Percentiles rank a stretch among this genome's conserved stretches.
Evolutionary conservation across 169 alveolate species (phyloP).

Genomic region (Eimeria necatrix): DNA sequence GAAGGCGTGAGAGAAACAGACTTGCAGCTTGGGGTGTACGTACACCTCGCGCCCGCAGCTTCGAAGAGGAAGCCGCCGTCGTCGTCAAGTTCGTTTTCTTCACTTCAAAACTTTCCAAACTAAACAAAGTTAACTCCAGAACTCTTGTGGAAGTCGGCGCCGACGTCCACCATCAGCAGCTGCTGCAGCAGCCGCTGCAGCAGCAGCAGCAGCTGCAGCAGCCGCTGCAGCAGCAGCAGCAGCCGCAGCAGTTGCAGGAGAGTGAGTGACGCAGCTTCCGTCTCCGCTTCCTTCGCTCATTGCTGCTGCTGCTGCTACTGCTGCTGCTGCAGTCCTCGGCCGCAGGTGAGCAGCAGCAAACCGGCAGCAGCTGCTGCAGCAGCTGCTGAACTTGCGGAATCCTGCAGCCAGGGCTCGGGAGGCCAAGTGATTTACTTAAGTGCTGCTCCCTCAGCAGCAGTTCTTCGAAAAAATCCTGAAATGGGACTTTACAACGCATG

Average conservation of each 20-base stretch:
- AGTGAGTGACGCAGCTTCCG: not conserved
- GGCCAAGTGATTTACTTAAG: slow-evolving; percentile 40
- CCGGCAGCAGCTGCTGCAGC: not conserved
- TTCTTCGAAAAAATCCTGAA: not conserved
- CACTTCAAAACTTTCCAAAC: not conserved
- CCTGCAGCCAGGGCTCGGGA: slow-evolving; percentile 9
- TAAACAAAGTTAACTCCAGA: not conserved
- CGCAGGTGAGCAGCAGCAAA: not conserved
- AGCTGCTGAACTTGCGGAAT: not conserved
- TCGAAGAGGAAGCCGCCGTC: slow-evolving; percentile 31
- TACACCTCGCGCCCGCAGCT: not conserved
- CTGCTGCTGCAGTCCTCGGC: slow-evolving; percentile 25
- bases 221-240: too few relatives aligned
- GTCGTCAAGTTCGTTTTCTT: not conserved
- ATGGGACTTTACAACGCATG: slow-evolving; percentile 39
- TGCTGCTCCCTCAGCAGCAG: not conserved
- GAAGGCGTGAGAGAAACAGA: not conserved
- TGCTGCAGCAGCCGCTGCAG: not conserved
- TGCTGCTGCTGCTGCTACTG: not conserved
- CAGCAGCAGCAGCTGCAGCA: too few relatives aligned
- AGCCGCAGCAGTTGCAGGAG: too few relatives aligned
- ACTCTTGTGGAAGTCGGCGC: slow-evolving; percentile 39
- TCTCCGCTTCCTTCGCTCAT: not conserved
- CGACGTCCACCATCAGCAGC: slow-evolving; percentile 31
- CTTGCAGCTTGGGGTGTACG: not conserved